These are phyloP conservation scores for Mentha longifolia DNA, from an alignment of 257 asterid species.

Conservation along the genomic window DNA sequence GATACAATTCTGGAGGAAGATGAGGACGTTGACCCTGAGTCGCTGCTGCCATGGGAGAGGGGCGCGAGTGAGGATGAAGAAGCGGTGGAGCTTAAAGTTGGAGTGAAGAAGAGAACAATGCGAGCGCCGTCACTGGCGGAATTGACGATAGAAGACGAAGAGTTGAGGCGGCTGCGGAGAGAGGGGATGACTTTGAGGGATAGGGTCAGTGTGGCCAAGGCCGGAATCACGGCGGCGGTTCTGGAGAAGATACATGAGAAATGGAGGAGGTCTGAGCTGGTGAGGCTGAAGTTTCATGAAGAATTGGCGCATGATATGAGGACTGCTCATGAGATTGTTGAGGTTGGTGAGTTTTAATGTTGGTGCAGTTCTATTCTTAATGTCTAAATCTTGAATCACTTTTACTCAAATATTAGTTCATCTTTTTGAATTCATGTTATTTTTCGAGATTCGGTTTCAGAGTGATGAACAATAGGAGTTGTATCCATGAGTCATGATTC, in stretches of 20 bases:
- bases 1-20: conserved; percentile 68
- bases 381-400: not conserved
- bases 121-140: conserved; percentile 90
- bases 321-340: conserved; percentile 94
- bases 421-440: not conserved
- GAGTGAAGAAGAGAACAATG: conserved; percentile 54
- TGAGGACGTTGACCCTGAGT: conserved; percentile 50
- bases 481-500: not conserved
- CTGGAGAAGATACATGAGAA: conserved; percentile 89
- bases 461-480: not conserved
- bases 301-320: conserved; percentile 93
- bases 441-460: not conserved
- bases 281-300: conserved; percentile 94
- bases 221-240: conserved; percentile 84
- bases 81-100: conserved; percentile 38
- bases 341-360: conserved; percentile 65
- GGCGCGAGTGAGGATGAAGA: conserved; percentile 45
- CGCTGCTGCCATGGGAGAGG: conserved; percentile 89
- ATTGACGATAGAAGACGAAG: conserved; percentile 82
- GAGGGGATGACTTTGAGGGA: conserved; percentile 90
- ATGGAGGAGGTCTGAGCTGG: conserved; percentile 93
- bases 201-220: conserved; percentile 86
- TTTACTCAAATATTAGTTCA: conserved; percentile 11
- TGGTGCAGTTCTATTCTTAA: conserved; percentile 5
- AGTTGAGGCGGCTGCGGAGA: conserved; percentile 89